phyloP scores from a whole-genome alignment of 2,329 filamentous ascomycete species.

The Diaporthe capsici region DNA sequence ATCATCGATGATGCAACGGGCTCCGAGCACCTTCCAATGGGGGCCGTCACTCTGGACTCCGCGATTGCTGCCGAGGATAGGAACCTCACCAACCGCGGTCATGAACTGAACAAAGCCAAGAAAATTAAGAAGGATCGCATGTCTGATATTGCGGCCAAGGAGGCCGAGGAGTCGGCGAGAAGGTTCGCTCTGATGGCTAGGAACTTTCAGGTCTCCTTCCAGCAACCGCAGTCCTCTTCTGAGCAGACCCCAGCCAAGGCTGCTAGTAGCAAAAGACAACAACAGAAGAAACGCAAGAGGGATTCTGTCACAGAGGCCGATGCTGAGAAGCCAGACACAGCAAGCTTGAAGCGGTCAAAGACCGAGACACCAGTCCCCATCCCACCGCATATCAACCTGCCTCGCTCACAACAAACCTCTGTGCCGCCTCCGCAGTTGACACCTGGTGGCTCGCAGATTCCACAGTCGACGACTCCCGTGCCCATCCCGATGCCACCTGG shows the following conservation, averaged over 20 bases:
- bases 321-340: constrained; percentile 47
- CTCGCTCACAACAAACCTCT: constrained; percentile 45
- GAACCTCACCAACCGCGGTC: constrained; percentile 78
- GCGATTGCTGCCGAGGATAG: constrained; percentile 72
- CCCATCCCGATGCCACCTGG: constrained; percentile 49
- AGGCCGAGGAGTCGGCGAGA: constrained; percentile 61
- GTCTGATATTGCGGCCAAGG: constrained; percentile 72
- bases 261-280: constrained; percentile 45
- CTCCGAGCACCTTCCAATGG: constrained; percentile 67
- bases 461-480: constrained; percentile 53
- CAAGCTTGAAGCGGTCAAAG: constrained; percentile 53
- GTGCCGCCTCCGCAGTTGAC: constrained; percentile 42
- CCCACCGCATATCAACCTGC: constrained; percentile 48
- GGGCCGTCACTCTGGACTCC: constrained; percentile 70
- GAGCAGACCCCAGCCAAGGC: constrained; percentile 40
- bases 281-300: constrained; percentile 52
- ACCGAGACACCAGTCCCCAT: constrained; percentile 57
- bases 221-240: constrained; percentile 34
- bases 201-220: constrained; percentile 47
- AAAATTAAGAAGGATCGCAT: constrained; percentile 78
- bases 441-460: constrained; percentile 40
- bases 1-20: constrained; percentile 66
- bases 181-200: constrained; percentile 50
- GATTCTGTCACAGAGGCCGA: constrained; percentile 50
- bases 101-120: constrained; percentile 85